A percentile compares a stretch with the other conserved stretches of the same genome.
Evolutionary conservation across 2,329 filamentous ascomycete genomes (phyloP).

Genomic region (Davidsoniella neocaledoniae): DNA sequence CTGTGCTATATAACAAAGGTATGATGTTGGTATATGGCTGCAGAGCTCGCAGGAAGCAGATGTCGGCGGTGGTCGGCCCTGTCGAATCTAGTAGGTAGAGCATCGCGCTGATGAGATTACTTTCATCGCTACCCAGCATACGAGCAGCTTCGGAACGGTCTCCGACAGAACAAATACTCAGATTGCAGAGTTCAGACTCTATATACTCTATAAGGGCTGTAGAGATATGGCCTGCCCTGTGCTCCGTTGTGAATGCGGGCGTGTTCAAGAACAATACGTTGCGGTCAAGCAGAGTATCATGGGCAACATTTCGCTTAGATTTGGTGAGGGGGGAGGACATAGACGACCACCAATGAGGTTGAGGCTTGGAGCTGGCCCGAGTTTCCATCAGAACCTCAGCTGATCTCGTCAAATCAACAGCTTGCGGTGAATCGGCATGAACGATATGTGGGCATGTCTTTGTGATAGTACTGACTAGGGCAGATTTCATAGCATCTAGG

Average conservation of each 20-base stretch:
- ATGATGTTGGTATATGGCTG: constrained; percentile 67
- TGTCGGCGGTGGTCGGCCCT: constrained; percentile 44
- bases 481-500: constrained; percentile 71
- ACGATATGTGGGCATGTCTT: constrained; percentile 84
- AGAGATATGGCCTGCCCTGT: background rate
- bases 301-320: constrained; percentile 25
- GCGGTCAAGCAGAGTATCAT: constrained; percentile 66
- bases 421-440: constrained; percentile 57
- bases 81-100: constrained; percentile 61
- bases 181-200: background rate
- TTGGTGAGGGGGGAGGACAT: constrained; percentile 28
- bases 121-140: constrained; percentile 66
- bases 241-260: constrained; percentile 23
- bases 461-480: constrained; percentile 73
- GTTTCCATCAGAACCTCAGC: constrained; percentile 40
- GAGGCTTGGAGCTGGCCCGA: constrained; percentile 66
- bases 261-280: constrained; percentile 93
- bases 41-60: constrained; percentile 55
- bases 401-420: constrained; percentile 12
- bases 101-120: constrained; percentile 67
- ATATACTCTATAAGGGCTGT: background rate
- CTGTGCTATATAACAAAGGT: constrained; percentile 62
- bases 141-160: constrained; percentile 46
- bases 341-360: constrained; percentile 75
- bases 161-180: background rate